Percentiles rank a stretch among this genome's conserved stretches.
Evolutionary conservation across 2,329 filamentous ascomycete species (phyloP).

Genomic region (Trichoderma sp.): DNA sequence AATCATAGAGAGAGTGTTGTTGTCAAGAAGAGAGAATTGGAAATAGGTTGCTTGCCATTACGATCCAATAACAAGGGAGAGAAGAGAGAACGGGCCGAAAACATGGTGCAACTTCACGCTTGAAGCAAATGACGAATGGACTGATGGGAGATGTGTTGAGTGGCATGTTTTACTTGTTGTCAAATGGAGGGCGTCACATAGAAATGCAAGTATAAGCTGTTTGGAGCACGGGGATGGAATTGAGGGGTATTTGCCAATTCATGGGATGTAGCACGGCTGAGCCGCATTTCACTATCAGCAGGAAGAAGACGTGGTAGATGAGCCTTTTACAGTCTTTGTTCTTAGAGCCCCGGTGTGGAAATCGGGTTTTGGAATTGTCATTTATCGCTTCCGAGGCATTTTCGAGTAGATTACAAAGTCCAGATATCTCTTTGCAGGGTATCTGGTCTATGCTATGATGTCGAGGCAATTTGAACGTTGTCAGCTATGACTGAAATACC

Average conservation of each 20-base stretch:
- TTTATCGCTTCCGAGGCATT: conserved; percentile 6
- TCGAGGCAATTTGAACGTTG: neutral
- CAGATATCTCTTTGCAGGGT: neutral
- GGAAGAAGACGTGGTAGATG: neutral
- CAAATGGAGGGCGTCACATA: neutral
- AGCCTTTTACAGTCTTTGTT: neutral
- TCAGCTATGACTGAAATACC: neutral
- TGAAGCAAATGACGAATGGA: neutral
- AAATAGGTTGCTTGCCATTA: neutral
- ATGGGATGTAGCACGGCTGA: neutral
- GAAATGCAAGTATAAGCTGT: neutral
- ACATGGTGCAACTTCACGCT: neutral
- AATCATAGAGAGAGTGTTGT: neutral
- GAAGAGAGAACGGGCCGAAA: neutral
- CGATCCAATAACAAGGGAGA: neutral
- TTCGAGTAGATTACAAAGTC: neutral
- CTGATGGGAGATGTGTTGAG: neutral
- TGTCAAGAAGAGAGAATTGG: neutral
- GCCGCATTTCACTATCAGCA: neutral
- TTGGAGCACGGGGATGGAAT: neutral
- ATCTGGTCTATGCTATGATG: neutral
- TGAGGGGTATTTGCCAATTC: neutral
- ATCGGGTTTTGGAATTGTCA: neutral
- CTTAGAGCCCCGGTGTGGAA: too few species aligned
- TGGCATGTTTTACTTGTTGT: conserved; percentile 1